Conservation (phyloP, 495 filamentous ascomycete species). For the Aeminium ludgeri region DNA sequence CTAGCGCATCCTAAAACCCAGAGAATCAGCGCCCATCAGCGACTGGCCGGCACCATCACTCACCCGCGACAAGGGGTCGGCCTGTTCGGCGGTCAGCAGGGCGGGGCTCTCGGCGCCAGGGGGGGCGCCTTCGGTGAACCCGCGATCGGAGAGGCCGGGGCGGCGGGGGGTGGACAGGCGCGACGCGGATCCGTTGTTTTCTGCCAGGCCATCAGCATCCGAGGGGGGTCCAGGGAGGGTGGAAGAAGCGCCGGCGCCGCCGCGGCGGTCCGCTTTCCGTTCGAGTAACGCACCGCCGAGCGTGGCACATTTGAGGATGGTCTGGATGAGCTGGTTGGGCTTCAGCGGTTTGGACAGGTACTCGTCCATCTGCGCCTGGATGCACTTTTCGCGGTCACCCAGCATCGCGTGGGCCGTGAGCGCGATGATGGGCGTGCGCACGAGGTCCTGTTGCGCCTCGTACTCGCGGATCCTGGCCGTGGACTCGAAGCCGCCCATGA, state of each 20-base stretch:
- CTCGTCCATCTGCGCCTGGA: constrained; percentile 97
- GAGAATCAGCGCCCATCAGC: too few relatives aligned
- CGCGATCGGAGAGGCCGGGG: constrained; percentile 35
- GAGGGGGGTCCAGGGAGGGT: not conserved
- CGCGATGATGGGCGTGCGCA: constrained; percentile 88
- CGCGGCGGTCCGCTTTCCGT: constrained; percentile 18
- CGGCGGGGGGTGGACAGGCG: constrained; percentile 20
- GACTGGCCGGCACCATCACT: constrained; percentile 21
- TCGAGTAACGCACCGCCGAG: constrained; percentile 80
- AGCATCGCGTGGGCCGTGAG: constrained; percentile 98
- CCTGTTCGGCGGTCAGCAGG: constrained; percentile 41
- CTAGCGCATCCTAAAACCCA: not conserved
- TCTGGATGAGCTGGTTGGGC: constrained; percentile 96
- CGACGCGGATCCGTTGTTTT: not conserved
- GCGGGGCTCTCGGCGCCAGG: constrained; percentile 44
- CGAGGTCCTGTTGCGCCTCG: constrained; percentile 58
- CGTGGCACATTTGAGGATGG: constrained; percentile 72
- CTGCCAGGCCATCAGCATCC: not conserved
- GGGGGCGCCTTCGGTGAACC: constrained; percentile 46
- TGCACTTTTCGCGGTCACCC: constrained; percentile 95
- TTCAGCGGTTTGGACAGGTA: constrained; percentile 96
- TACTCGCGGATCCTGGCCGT: constrained; percentile 94
- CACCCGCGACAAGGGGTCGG: constrained; percentile 59
- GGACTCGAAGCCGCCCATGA: constrained; percentile 98
- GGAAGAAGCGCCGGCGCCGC: not conserved